A percentile compares a stretch with the other conserved stretches of the same genome.
These are phyloP conservation scores for Heterobasidion annosum DNA, from an alignment of 1,284 basidiomycete species.

Conservation along the genomic window DNA sequence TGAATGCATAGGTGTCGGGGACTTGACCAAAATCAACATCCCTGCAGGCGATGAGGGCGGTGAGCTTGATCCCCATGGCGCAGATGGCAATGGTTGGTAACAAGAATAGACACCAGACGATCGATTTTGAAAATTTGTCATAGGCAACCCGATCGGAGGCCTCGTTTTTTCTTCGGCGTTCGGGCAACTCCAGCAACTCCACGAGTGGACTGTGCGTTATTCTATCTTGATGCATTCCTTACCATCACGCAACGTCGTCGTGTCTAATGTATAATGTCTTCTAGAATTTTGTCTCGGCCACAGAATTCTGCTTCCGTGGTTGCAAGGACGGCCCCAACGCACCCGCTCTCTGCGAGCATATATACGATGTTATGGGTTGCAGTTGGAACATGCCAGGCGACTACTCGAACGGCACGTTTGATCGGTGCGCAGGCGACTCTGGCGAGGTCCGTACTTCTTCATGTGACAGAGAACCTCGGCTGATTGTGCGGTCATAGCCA, in stretches of 20 bases:
- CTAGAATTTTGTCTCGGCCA: constrained; percentile 48
- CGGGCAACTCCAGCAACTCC: constrained; percentile 34
- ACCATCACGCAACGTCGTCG: neutral
- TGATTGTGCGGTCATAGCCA: constrained; percentile 18
- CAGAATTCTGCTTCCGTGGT: constrained; percentile 67
- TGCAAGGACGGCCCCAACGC: constrained; percentile 56
- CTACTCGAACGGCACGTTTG: constrained; percentile 49
- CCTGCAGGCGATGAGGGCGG: constrained; percentile 52
- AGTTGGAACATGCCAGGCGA: constrained; percentile 63
- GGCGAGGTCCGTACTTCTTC: neutral
- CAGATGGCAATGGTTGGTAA: constrained; percentile 40
- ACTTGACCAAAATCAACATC: constrained; percentile 61
- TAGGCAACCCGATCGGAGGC: constrained; percentile 59
- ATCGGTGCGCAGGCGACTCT: constrained; percentile 43
- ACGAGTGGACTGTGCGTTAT: constrained; percentile 55
- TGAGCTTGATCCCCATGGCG: constrained; percentile 54
- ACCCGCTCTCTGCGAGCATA: constrained; percentile 54
- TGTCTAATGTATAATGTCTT: neutral
- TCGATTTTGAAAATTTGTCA: too few species aligned
- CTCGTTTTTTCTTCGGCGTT: constrained; percentile 69
- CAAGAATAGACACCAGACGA: neutral
- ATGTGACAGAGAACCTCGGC: neutral
- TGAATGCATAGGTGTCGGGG: constrained; percentile 36
- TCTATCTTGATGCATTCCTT: neutral
- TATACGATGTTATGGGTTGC: constrained; percentile 61